A percentile compares a stretch with the other conserved stretches of the same genome.
Evolutionary conservation across 164 flowering plant species (phyloP).

Genomic region (Berberis thunbergii): DNA sequence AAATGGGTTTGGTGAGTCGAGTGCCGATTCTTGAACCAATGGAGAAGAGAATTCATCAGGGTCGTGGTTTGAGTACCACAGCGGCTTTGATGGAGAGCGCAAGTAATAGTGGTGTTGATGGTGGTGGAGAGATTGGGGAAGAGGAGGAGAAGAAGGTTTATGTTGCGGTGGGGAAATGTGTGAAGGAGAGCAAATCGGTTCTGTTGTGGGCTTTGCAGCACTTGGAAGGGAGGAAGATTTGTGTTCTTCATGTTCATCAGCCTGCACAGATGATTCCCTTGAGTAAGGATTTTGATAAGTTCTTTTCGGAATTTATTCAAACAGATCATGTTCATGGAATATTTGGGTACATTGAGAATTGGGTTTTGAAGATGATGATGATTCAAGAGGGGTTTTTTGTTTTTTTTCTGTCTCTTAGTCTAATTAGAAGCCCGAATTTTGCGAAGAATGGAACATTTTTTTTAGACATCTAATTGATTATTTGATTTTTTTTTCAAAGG

Average conservation of each 20-base stretch:
- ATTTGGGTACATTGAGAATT: not conserved
- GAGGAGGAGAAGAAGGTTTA: slow-evolving; percentile 34
- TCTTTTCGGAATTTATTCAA: not conserved
- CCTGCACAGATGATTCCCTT: slow-evolving; percentile 43
- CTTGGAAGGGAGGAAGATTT: slow-evolving; percentile 35
- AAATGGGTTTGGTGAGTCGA: slow-evolving; percentile 28
- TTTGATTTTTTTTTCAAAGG: too few species aligned
- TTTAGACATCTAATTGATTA: too few species aligned
- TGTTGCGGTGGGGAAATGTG: slow-evolving; percentile 52
- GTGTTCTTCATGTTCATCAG: slow-evolving; percentile 57
- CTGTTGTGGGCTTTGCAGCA: slow-evolving; percentile 41
- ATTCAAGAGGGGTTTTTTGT: not conserved
- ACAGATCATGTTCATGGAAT: too few species aligned
- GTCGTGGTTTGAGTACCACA: slow-evolving; percentile 1
- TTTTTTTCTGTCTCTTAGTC: too few species aligned
- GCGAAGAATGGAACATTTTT: too few species aligned
- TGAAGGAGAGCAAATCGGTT: slow-evolving; percentile 33
- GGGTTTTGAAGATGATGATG: not conserved
- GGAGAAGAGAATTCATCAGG: not conserved
- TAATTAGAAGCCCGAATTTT: too few species aligned
- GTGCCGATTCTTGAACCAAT: slow-evolving; percentile 6
- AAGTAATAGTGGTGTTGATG: too few species aligned
- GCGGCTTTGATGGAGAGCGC: slow-evolving; percentile 9
- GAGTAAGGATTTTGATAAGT: slow-evolving; percentile 17
- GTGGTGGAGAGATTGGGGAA: slow-evolving; percentile 19